Base-by-base conservation (phyloP, 306 rosid genomes). In the Quercus glauca region DNA sequence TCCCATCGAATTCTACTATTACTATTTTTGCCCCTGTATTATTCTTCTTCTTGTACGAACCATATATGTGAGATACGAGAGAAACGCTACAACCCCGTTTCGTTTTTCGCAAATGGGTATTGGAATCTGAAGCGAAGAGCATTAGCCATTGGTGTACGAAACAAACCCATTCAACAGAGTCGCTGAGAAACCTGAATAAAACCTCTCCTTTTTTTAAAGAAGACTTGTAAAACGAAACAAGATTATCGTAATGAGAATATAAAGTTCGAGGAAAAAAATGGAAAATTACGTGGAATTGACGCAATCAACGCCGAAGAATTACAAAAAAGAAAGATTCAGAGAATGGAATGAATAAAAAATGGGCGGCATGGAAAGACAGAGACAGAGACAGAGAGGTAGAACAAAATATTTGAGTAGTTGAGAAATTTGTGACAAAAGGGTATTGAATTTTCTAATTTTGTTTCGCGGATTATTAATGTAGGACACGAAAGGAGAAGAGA, bases 1-100 rank as follows among this genome's bases (percentile, higher is more conserved):
- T 69, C 99, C 99, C 98, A 95, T 95, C 84, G 85, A 80, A 77
- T 82, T 69, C 77, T 80, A 55, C 28, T 69, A 6, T 33, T 69
- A 28, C 55, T 29, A 19, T 63, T 45, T 14, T 3, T 41, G 12
- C 2, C 45, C 43, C 29, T 15, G 29, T 59, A 53, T 18, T 63
- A 77, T 18, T 63, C 80, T 67, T 53, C 80, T 67, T 57, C 79
- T 51, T 72, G 17, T 79, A 33, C 37, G 52, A 60, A 73, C 31
- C 84, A 77, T 83, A 86, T 77, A 60, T 12, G 0, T 49, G 53
- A 10, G 15, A 55, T 23, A 26, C 15, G 23, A 71, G 58, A 64
- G 19, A 64, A 53, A 58, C 18, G 12, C 57, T 17, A 25, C 73
- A 59, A 21, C 28, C 76, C 72, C 73, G 35, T 67, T 25, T 73